Base-by-base conservation (phyloP, 495 filamentous ascomycete genomes). In the Xylaria cubensis region DNA sequence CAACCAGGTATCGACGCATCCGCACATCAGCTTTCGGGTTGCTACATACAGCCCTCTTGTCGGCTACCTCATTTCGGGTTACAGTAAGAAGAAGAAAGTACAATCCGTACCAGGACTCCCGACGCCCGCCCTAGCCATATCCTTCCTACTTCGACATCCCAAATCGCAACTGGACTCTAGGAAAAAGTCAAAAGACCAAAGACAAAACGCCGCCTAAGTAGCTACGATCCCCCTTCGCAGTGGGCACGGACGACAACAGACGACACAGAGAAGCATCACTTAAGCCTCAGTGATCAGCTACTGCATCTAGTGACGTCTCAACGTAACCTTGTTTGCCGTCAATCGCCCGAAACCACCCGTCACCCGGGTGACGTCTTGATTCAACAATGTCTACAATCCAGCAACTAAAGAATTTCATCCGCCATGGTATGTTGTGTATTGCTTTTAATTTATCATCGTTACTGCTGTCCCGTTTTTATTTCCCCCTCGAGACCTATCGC, bases 321-420 rank as follows among this genome's bases (percentile, higher is more conserved):
- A 67, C 51, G 70, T 72, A 72, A 64, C 50, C 63, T 39, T 62
- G 50, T 15, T n/a, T 46, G 36, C 48, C 44, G 8, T 61, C 53
- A 34, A 69, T 9, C 41, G 36, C 48, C 64, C 65, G 34, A 67
- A 36, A 41, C 58, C 55, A 32, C 61, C 48, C 50, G 65, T 70
- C 44, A 26, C 67, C 41, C 67, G 1, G 53, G 67, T 50, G 41
- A 62, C 42, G 67, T 70, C 41, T 26, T 44, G 4, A 9, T 10
- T 4, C 36, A 53, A 85, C 68, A 71, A 93, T 93, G 91, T 92
- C 91, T 77, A 93, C 93, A 65, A 94, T 95, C 85, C 85, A 87
- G 64, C 84, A 86, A 74, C 77, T 99, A 69, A 97, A 99, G 84
- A 99, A 98, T 83, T 95, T 99, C 82, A 97, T 99, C 84, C 93